These are phyloP conservation scores for Rhazya stricta DNA, from an alignment of 257 asterid genomes.

Conservation along the genomic window DNA sequence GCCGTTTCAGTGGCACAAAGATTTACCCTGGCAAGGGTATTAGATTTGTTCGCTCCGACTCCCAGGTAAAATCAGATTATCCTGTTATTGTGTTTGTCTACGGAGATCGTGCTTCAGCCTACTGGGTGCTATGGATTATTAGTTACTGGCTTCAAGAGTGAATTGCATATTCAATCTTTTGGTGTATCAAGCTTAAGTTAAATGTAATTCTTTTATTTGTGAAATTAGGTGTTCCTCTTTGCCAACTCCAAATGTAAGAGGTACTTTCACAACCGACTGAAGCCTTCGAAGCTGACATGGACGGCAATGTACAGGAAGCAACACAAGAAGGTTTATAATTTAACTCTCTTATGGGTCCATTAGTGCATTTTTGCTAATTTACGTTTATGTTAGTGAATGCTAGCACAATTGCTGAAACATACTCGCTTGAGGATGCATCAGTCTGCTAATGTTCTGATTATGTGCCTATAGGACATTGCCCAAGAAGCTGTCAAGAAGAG, in stretches of 20 bases:
- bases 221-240: constrained; percentile 65
- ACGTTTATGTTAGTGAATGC: neutral
- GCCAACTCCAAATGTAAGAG: constrained; percentile 81
- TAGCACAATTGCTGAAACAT: neutral
- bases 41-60: constrained; percentile 61
- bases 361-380: neutral
- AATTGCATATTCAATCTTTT: neutral
- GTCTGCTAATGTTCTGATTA: neutral
- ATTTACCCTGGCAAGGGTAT: constrained; percentile 83
- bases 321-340: constrained; percentile 58
- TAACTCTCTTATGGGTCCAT: neutral
- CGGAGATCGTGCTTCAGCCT: neutral
- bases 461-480: constrained; percentile 48
- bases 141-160: neutral
- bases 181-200: neutral
- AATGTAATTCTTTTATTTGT: neutral
- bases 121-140: neutral
- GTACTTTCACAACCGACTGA: constrained; percentile 78
- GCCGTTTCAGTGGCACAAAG: constrained; percentile 78
- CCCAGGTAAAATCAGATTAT: constrained; percentile 46
- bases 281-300: constrained; percentile 87
- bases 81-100: neutral
- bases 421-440: neutral
- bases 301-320: constrained; percentile 88
- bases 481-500: constrained; percentile 89